Conservation (phyloP, 164 flowering plant genomes). For the Berberis thunbergii region DNA sequence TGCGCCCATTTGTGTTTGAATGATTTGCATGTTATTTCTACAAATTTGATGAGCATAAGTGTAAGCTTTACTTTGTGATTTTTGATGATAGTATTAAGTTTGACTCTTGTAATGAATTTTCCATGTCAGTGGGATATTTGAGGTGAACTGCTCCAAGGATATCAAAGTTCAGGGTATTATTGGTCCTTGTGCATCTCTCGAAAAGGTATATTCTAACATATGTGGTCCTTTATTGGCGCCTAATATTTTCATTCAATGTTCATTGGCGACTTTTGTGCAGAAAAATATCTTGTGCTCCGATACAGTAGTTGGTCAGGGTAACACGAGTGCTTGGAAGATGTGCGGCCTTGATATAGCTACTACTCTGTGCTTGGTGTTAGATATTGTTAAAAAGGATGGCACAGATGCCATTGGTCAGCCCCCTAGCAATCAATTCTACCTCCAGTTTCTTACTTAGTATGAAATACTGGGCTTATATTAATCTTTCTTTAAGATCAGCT, state of each 20-base stretch:
- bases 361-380: slow-evolving; percentile 76
- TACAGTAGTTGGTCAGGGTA: slow-evolving; percentile 73
- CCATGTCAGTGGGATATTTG: slow-evolving; percentile 85
- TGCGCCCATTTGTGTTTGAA: too few relatives aligned
- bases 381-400: slow-evolving; percentile 71
- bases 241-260: slow-evolving; percentile 7
- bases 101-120: neutral
- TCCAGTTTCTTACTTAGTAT: slow-evolving; percentile 91
- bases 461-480: slow-evolving; percentile 16
- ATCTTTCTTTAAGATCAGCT: slow-evolving; percentile 2
- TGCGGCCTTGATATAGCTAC: slow-evolving; percentile 94
- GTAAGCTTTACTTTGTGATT: neutral
- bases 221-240: neutral
- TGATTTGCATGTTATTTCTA: too few relatives aligned
- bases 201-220: slow-evolving; percentile 49
- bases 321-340: slow-evolving; percentile 93
- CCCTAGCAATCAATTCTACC: slow-evolving; percentile 69
- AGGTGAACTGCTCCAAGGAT: slow-evolving; percentile 92
- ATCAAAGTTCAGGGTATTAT: slow-evolving; percentile 81
- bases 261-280: slow-evolving; percentile 38
- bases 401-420: slow-evolving; percentile 66
- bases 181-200: slow-evolving; percentile 99
- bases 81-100: neutral
- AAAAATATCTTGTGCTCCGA: slow-evolving; percentile 90
- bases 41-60: too few relatives aligned